Conservation (phyloP, 441 rosid genomes). For the Erodium trifolium region DNA sequence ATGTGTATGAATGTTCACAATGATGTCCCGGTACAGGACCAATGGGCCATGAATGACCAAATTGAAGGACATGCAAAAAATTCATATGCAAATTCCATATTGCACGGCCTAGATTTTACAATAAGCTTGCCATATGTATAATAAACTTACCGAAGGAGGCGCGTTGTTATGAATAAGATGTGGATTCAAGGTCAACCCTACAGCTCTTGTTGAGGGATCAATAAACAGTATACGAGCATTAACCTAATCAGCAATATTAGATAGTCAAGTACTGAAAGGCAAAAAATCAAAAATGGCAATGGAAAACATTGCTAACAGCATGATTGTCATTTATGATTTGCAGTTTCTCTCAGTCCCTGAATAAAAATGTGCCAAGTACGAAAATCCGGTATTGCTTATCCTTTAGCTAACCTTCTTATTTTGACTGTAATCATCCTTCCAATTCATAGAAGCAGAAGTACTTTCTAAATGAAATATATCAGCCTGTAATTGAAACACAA, state of each 20-base stretch:
- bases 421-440: slow-evolving; percentile 72
- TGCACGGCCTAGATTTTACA: slow-evolving; percentile 9
- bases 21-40: background rate
- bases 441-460: slow-evolving; percentile 46
- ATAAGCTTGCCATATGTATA: slow-evolving; percentile 10
- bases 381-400: background rate
- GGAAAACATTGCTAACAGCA: background rate
- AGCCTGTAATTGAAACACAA: slow-evolving; percentile 43
- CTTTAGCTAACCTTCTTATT: slow-evolving; percentile 41
- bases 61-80: background rate
- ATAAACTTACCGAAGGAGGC: slow-evolving; percentile 63
- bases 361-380: background rate
- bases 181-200: slow-evolving; percentile 88
- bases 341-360: background rate
- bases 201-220: slow-evolving; percentile 91
- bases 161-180: slow-evolving; percentile 67
- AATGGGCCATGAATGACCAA: background rate
- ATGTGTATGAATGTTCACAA: background rate
- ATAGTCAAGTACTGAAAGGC: background rate
- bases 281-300: background rate
- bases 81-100: slow-evolving; percentile 10
- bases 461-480: slow-evolving; percentile 75
- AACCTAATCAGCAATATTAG: slow-evolving; percentile 47
- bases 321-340: background rate
- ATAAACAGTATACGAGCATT: slow-evolving; percentile 82